phyloP scores from a whole-genome alignment of 2,329 filamentous ascomycete genomes.

The Rhynchosporium graminicola region DNA sequence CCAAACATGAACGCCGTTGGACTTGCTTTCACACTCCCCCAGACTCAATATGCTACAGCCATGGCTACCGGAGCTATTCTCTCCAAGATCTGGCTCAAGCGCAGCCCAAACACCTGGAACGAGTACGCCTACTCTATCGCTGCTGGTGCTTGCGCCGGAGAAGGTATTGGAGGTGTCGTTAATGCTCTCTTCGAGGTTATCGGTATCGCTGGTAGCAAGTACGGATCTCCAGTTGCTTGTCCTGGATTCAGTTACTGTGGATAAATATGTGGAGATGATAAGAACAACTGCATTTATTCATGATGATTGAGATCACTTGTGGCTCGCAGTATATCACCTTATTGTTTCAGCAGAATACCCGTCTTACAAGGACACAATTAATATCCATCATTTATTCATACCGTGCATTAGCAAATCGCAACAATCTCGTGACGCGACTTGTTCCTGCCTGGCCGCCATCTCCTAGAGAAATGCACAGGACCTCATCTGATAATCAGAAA shows the following conservation, averaged over 20 bases:
- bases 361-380: background rate
- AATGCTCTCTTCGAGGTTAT: conserved; percentile 1
- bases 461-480: too few relatives aligned
- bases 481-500: too few relatives aligned
- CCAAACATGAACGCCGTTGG: conserved; percentile 11
- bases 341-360: conserved; percentile 9
- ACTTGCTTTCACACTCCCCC: conserved; percentile 8
- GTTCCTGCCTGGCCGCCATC: conserved; percentile 31
- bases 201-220: conserved; percentile 3
- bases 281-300: background rate
- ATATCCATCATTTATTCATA: conserved; percentile 2
- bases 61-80: conserved; percentile 13
- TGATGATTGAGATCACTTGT: background rate
- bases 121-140: conserved; percentile 9
- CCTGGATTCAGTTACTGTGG: background rate
- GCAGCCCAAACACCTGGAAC: background rate
- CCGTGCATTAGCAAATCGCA: background rate
- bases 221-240: conserved; percentile 4
- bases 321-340: background rate
- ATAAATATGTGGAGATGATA: background rate
- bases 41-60: conserved; percentile 9
- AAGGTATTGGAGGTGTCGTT: conserved; percentile 12
- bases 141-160: conserved; percentile 8
- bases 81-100: conserved; percentile 12
- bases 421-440: background rate